phyloP scores from a whole-genome alignment of 768 basidiomycete species.

The Pleurotus ostreatus region DNA sequence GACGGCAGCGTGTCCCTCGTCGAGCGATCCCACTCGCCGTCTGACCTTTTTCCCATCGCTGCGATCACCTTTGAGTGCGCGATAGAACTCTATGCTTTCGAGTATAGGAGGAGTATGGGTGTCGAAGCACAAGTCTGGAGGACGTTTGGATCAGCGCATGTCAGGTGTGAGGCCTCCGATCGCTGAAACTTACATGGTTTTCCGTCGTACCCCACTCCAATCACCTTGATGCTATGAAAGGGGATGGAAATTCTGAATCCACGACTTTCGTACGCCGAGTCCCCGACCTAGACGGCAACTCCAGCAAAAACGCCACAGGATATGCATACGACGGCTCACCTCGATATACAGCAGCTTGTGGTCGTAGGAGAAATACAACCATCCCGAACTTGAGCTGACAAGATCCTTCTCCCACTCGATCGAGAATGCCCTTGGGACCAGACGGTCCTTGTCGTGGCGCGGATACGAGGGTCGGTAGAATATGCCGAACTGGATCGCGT shows the following conservation, averaged over 20 bases:
- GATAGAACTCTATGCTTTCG: conserved; percentile 57
- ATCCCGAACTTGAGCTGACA: conserved; percentile 39
- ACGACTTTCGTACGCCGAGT: conserved; percentile 44
- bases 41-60: conserved; percentile 44
- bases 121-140: conserved; percentile 64
- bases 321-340: conserved; percentile 28
- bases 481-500: conserved; percentile 64
- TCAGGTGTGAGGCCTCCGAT: conserved; percentile 1
- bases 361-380: conserved; percentile 62
- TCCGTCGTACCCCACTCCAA: conserved; percentile 61
- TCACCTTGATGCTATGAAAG: conserved; percentile 54
- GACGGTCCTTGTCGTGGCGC: conserved; percentile 20
- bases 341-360: conserved; percentile 61
- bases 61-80: conserved; percentile 36
- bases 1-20: conserved; percentile 53
- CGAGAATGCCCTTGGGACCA: conserved; percentile 52
- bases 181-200: conserved; percentile 50
- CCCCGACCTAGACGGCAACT: conserved; percentile 49
- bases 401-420: conserved; percentile 65
- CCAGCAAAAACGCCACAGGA: not conserved
- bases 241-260: conserved; percentile 50
- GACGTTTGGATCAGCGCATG: not conserved
- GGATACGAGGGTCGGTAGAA: conserved; percentile 40
- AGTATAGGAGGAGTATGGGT: conserved; percentile 60
- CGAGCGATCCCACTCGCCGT: conserved; percentile 53